These are phyloP conservation scores for Epicoccum nigrum DNA, from an alignment of 2,329 filamentous ascomycete species.

Conservation along the genomic window DNA sequence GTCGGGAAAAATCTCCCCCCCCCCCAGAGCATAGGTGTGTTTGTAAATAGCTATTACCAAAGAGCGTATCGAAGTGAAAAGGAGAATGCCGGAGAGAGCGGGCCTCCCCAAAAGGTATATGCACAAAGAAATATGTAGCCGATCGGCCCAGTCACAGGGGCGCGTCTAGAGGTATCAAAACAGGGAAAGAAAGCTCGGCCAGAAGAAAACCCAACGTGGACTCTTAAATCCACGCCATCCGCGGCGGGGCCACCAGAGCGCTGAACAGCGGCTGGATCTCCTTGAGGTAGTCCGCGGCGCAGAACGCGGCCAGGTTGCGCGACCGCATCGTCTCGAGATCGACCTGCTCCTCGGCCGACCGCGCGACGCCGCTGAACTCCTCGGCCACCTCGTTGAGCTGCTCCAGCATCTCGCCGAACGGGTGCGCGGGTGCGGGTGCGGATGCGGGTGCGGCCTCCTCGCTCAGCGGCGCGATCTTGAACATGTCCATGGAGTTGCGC, in stretches of 20 bases:
- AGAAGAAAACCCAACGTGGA: too few relatives aligned
- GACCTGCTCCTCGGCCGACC: constrained; percentile 70
- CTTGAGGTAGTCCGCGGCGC: constrained; percentile 79
- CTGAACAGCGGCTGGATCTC: constrained; percentile 72
- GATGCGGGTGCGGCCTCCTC: constrained; percentile 43
- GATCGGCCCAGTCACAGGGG: not conserved
- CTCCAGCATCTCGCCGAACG: constrained; percentile 87
- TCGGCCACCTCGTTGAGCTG: constrained; percentile 93
- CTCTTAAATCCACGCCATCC: constrained; percentile 47
- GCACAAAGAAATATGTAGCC: constrained; percentile 6
- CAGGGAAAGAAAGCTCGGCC: not conserved
- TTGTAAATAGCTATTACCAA: constrained; percentile 8
- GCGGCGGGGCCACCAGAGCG: constrained; percentile 30
- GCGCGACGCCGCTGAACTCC: constrained; percentile 71
- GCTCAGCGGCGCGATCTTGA: constrained; percentile 34
- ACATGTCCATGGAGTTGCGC: constrained; percentile 55
- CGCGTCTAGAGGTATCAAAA: constrained; percentile 4
- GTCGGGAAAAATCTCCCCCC: too few relatives aligned
- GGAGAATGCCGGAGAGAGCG: not conserved
- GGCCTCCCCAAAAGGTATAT: constrained; percentile 5
- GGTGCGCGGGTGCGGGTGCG: constrained; percentile 62
- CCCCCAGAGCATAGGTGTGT: not conserved
- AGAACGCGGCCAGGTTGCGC: constrained; percentile 74
- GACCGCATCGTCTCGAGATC: constrained; percentile 73
- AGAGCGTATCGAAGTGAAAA: constrained; percentile 9